Evolutionary conservation across 2,329 filamentous ascomycete genomes (phyloP).

Genomic region (Scolecobasidium constrictum): DNA sequence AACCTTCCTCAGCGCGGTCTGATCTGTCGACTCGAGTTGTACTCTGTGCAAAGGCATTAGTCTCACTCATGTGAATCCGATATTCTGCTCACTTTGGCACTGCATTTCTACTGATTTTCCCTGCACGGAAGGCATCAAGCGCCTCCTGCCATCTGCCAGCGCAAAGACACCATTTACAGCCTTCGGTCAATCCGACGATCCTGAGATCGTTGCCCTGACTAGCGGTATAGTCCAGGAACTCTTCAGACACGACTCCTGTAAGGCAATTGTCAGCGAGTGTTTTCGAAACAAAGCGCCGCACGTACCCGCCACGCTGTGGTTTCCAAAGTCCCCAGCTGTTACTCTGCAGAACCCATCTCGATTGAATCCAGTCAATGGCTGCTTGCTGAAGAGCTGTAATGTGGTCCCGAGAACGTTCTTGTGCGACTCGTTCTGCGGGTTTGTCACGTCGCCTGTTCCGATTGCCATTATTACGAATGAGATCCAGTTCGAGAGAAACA

Average conservation of each 20-base stretch:
- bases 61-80: not conserved
- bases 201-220: conserved; percentile 10
- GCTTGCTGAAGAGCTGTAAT: conserved; percentile 6
- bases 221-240: conserved; percentile 11
- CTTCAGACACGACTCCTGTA: conserved; percentile 9
- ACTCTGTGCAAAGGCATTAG: not conserved
- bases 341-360: conserved; percentile 7
- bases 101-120: conserved; percentile 1
- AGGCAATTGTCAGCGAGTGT: not conserved
- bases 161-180: conserved; percentile 12
- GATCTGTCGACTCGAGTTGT: conserved; percentile 5
- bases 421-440: not conserved
- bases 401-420: conserved; percentile 7
- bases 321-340: conserved; percentile 2
- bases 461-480: too few relatives aligned
- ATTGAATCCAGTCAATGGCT: conserved; percentile 8
- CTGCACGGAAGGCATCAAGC: conserved; percentile 6
- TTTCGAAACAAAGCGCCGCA: not conserved
- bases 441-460: not conserved
- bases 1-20: conserved; percentile 6
- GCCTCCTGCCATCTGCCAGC: conserved; percentile 10
- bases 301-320: conserved; percentile 4
- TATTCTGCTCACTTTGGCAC: conserved; percentile 6
- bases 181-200: conserved; percentile 7
- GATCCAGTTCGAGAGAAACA: too few relatives aligned